Base-by-base conservation (phyloP, 208 protist species). In the Polymyxa betae region DNA sequence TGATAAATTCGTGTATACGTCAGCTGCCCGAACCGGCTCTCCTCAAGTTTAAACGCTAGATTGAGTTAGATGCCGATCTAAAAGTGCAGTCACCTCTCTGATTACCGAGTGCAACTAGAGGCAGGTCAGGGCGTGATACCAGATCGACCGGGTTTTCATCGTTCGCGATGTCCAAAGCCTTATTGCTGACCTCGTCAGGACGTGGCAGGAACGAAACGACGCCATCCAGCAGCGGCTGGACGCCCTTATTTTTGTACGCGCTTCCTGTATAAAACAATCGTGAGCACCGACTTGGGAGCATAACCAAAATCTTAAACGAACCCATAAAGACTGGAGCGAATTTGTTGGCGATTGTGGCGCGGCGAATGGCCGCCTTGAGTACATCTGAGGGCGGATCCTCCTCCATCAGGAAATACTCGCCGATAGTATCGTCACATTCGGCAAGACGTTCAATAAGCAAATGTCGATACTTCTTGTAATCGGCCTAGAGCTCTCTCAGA, bases 1-100 rank as follows among this genome's bases (percentile, higher is more conserved):
- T 99, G 98, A 93, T 99, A 99, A 64, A 99, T 96, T 88, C 98
- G 97, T 52, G 99, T 95, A 94, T 99, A 99, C 45, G 98, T 99
- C 41, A 98, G 96, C 92, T 99, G 95, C 29, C 98, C 98, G 72
- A 97, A 97, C 93, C 96, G 96, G 72, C 96, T 96, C 94, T 98
- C 97, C 94, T 99, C 98, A 0, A 99, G 94, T 93, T 99, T 99
- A 94, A 99, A 99, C n/a, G 98, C 95, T 38, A 98, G 88, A 88
- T 38, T 49, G 38, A 89, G 20, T 12, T 89, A 90, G 72, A 60
- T 60, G n/a, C n/a, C n/a, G 24, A 60, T 60, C 49, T 29, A 60
- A 24, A 60, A 60, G 49, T 29, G 49, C 24, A 29, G 24, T 29
- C 12, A 29, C 24, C 24, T 60, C 49, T 60, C 5, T 60, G 49